Evolutionary conservation across 176 grass and related monocot species (phyloP), one percentile per base, ranked within the genome.

Genomic region (Paspalum notatum): DNA sequence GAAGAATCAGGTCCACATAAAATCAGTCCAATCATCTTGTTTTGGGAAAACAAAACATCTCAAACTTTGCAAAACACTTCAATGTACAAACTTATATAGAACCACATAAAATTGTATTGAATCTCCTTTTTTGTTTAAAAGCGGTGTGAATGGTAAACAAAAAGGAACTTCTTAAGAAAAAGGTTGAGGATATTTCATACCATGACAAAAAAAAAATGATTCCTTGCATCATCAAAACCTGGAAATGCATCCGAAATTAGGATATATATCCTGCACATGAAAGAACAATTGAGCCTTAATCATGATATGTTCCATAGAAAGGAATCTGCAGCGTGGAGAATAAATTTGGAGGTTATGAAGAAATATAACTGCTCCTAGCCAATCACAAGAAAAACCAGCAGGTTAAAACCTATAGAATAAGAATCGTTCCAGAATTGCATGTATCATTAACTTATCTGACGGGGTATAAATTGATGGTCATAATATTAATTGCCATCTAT

Each of bases 101-200:
- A 71, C 22, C 45, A 50, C 68, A 71, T 50, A 9, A 71, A 71
- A 70, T 50, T 71, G 14, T 10, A 49, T 27, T 50, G 45, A 48
- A 8, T 12, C 1, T 50, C 45, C 45, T 17, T 17, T 49, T 50
- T 49, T 71, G 22, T 71, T 71, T 44, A 50, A 50, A 17, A 27
- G 45, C 13, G 50, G 0, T 32, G 22, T 10, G 14, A 50, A 27
- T 27, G 68, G 27, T 44, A 25, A 68, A 68, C 14, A n/a, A 0
- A 4, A 68, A 27, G 22, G 14, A 50, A 22, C 0, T 0, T 17
- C 47, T 49, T 10, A 50, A 32, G 32, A 5, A 71, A 25, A 14
- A 48, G 26, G 27, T 71, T 13, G 27, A 69, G 3, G 22, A 50
- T 5, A 71, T 50, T 71, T 71, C 24, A 71, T 71, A 45, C 4